Evolutionary conservation across 371 early-diverging fungal genomes (phyloP).

Genomic region (Funneliformis caledonium): DNA sequence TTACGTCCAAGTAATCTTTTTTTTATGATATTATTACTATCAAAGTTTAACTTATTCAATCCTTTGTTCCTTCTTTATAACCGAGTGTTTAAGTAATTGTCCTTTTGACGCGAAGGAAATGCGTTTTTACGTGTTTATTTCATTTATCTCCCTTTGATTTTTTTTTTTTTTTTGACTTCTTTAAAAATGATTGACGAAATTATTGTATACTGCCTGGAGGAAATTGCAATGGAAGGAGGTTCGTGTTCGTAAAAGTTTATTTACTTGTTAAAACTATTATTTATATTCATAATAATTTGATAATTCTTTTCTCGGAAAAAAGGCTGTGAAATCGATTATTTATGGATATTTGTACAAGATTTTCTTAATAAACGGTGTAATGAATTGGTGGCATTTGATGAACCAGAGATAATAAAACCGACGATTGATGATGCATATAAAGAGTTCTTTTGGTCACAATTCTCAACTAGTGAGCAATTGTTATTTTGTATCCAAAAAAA

Average conservation of each 20-base stretch:
- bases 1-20: too few species aligned
- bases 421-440: slow-evolving; percentile 6
- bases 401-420: not conserved
- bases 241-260: not conserved
- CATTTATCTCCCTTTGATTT: not conserved
- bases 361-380: slow-evolving; percentile 24
- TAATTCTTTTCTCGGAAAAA: not conserved
- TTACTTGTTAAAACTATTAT: not conserved
- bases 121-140: not conserved
- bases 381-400: not conserved
- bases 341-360: slow-evolving; percentile 28
- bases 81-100: not conserved
- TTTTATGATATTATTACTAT: too few species aligned
- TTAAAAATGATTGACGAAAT: slow-evolving; percentile 33
- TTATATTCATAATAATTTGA: not conserved
- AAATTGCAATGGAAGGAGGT: slow-evolving; percentile 39
- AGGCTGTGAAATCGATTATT: slow-evolving; percentile 16
- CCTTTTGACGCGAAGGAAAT: not conserved
- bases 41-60: not conserved
- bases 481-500: not conserved
- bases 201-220: slow-evolving; percentile 24
- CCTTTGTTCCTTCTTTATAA: not conserved
- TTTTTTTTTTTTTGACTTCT: not conserved
- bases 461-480: not conserved
- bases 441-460: slow-evolving; percentile 1